phyloP scores from a whole-genome alignment of 192 early-diverging fungal genomes.

The Gamsiella multidivaricata region DNA sequence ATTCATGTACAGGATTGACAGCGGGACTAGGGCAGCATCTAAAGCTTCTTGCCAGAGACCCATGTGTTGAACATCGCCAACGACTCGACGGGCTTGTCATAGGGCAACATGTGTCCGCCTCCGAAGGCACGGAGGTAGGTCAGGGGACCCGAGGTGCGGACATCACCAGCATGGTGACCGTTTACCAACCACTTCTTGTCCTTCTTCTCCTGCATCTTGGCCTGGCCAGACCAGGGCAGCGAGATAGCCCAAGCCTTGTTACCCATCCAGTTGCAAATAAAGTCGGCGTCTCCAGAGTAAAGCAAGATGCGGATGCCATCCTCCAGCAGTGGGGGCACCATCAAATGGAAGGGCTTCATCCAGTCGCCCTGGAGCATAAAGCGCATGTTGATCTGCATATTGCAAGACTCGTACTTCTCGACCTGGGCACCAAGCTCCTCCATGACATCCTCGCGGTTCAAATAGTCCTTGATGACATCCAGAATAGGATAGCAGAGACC shows the following conservation, averaged over 20 bases:
- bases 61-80: conserved; percentile 92
- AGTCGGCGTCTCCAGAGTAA: conserved; percentile 95
- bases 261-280: conserved; percentile 91
- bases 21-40: background rate
- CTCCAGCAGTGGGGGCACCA: conserved; percentile 78
- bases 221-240: conserved; percentile 85
- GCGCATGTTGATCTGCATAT: conserved; percentile 77
- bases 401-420: conserved; percentile 82
- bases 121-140: conserved; percentile 89
- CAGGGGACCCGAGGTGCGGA: conserved; percentile 75
- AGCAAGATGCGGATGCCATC: conserved; percentile 86
- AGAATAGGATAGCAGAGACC: conserved; percentile 91
- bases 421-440: conserved; percentile 77
- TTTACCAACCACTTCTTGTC: conserved; percentile 80
- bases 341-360: conserved; percentile 83
- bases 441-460: conserved; percentile 84
- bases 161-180: conserved; percentile 71
- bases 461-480: conserved; percentile 79
- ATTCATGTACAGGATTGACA: background rate
- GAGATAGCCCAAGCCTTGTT: conserved; percentile 93
- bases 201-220: conserved; percentile 72
- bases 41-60: conserved; percentile 60
- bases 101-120: conserved; percentile 94
- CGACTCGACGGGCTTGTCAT: conserved; percentile 87
- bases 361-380: conserved; percentile 55